Evolutionary conservation across 176 grass and related monocot genomes (phyloP).

Genomic region (Ampelocalamus luodianensis): DNA sequence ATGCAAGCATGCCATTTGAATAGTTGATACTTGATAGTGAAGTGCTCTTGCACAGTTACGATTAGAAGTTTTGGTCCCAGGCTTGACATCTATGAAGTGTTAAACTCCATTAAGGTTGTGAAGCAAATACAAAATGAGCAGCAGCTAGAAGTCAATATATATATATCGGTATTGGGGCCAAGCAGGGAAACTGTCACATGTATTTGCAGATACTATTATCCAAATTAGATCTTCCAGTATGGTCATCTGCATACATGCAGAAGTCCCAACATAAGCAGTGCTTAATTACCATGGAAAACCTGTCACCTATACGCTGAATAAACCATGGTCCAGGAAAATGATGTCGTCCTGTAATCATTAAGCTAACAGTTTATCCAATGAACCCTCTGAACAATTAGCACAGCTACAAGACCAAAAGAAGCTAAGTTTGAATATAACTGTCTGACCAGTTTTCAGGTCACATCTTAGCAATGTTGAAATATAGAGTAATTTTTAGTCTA

Average conservation of each 20-base stretch:
- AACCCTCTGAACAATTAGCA: neutral
- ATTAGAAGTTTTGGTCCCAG: neutral
- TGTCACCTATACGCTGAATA: neutral
- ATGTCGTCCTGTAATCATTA: neutral
- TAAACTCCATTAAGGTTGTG: neutral
- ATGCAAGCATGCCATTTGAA: conserved; percentile 18
- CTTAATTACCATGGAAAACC: neutral
- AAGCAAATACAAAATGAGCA: conserved; percentile 6
- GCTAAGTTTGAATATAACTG: neutral
- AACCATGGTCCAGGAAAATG: neutral
- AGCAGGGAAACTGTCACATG: neutral
- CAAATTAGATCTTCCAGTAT: conserved; percentile 1
- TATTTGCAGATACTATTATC: neutral
- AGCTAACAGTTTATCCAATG: neutral
- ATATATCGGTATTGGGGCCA: neutral
- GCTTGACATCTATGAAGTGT: neutral
- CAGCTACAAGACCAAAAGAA: neutral
- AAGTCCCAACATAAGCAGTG: neutral
- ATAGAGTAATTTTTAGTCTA: neutral
- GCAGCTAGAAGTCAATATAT: neutral
- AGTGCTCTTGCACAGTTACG: neutral
- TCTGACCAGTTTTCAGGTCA: neutral
- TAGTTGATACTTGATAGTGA: neutral
- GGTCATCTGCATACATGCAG: neutral
- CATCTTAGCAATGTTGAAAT: neutral